Percentiles rank a stretch among this genome's conserved stretches.
These are phyloP conservation scores for Metschnikowia peoriensis DNA, from an alignment of 805 yeast genomes.

Conservation along the genomic window DNA sequence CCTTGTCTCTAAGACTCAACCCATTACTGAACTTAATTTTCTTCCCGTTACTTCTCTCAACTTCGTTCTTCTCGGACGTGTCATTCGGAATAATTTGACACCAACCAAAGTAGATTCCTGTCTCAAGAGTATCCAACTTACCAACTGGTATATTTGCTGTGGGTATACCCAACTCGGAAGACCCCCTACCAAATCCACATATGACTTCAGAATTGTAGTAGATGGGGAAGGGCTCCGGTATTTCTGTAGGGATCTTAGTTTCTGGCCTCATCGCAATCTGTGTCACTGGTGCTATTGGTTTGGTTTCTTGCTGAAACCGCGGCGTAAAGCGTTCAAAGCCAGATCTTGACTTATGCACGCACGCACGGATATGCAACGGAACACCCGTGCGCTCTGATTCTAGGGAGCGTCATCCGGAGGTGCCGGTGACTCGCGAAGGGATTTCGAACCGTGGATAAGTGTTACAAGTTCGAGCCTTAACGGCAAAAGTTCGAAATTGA, in stretches of 20 bases:
- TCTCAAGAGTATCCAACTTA: conserved; percentile 44
- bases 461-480: too few relatives aligned
- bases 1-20: conserved; percentile 37
- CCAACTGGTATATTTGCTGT: conserved; percentile 85
- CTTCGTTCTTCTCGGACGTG: conserved; percentile 6
- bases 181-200: conserved; percentile 94
- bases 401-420: too few relatives aligned
- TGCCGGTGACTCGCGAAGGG: too few relatives aligned
- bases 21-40: conserved; percentile 60
- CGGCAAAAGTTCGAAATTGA: too few relatives aligned
- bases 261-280: conserved; percentile 32
- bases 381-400: too few relatives aligned
- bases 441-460: too few relatives aligned
- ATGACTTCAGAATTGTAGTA: conserved; percentile 48
- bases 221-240: conserved; percentile 52
- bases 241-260: conserved; percentile 41
- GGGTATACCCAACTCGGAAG: conserved; percentile 89
- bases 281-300: background rate
- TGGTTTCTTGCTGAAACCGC: background rate
- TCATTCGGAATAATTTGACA: conserved; percentile 34
- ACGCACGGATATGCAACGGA: background rate
- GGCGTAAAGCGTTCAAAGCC: background rate
- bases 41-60: conserved; percentile 21
- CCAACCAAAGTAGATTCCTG: conserved; percentile 94
- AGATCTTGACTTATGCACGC: background rate